Base-by-base conservation (phyloP, 768 basidiomycete genomes). In the Naematelia encephala region DNA sequence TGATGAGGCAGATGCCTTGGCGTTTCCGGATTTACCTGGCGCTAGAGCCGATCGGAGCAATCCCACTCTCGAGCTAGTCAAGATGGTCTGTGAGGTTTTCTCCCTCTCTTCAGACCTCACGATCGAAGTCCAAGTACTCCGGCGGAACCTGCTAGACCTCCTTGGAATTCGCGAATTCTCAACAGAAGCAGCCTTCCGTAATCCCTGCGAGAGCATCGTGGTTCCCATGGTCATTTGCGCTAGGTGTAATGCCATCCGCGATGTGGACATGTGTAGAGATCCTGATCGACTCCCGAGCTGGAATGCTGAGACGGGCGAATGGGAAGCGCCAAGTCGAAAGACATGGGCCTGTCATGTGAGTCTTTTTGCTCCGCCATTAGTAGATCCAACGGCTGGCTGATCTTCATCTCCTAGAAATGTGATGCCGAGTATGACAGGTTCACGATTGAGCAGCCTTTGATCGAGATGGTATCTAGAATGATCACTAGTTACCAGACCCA, bases 181-280 rank as follows among this genome's bases (percentile, higher is more conserved):
- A 5, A 79, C 80, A 53, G 89, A 92, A 51, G 92, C 92, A 2
- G 76, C 82, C 1, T 99, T 93, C 82, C 84, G 85, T 54, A 96
- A 96, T 73, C 93, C 93, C 0, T 97, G 92, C 79, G 87, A 91
- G 72, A 85, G 89, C 8, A 82, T 94, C 56, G 87, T 88, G 66
- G 77, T 98, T 25, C 80, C 86, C 45, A 89, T 89, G 73, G 87
- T 97, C 34, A 89, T 93, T 27, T 97, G 94, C 74, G 85, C 84
- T 43, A 84, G 86, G 68, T 98, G 90, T 78, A 92, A 91, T 74
- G 78, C 81, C 13, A 82, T 92, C 60, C 84, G 88, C 2, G 91
- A 94, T 74, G 89, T 99, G 69, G 96, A 99, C 76, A 89, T 99
- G 70, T 97, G 94, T 74, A 85, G 94, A 14, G 94, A 98, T 77